These are phyloP conservation scores for Lachnellula cervina DNA, from an alignment of 2,329 filamentous ascomycete genomes.

Conservation along the genomic window DNA sequence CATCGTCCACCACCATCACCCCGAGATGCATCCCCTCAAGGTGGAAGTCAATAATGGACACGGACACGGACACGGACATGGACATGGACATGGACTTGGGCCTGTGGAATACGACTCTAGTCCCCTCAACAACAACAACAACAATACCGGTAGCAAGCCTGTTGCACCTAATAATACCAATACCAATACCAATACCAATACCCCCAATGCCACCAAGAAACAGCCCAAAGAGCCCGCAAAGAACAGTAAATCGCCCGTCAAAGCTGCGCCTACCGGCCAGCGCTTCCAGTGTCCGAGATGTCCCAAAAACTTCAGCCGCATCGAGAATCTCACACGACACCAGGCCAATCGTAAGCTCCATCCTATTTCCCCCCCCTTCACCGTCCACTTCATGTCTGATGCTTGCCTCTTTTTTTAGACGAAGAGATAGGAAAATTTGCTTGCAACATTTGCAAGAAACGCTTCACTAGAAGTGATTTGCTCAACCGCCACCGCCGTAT, in stretches of 20 bases:
- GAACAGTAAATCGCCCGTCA: slow-evolving; percentile 2
- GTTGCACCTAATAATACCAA: neutral
- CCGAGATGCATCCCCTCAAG: too few species aligned
- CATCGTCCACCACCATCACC: too few species aligned
- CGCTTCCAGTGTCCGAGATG: slow-evolving; percentile 28
- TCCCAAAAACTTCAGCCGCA: slow-evolving; percentile 29
- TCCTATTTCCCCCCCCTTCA: neutral
- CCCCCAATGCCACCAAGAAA: neutral
- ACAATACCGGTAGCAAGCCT: too few species aligned
- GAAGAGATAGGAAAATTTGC: slow-evolving; percentile 28
- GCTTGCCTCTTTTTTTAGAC: slow-evolving; percentile 12
- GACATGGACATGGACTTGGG: too few species aligned
- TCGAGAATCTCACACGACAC: slow-evolving; percentile 30
- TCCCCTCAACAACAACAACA: too few species aligned
- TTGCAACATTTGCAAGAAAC: slow-evolving; percentile 25
- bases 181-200: neutral
- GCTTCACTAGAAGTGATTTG: slow-evolving; percentile 29
- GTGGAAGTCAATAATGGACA: too few species aligned
- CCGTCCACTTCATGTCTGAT: neutral
- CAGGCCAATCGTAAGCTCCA: slow-evolving; percentile 28
- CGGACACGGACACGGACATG: too few species aligned
- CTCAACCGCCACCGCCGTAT: slow-evolving; percentile 29
- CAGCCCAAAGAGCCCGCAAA: slow-evolving; percentile 13
- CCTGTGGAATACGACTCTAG: too few species aligned
- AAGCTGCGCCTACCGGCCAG: slow-evolving; percentile 3